These are phyloP conservation scores for Puccinia polysora DNA, from an alignment of 1,284 basidiomycete genomes.

Conservation along the genomic window DNA sequence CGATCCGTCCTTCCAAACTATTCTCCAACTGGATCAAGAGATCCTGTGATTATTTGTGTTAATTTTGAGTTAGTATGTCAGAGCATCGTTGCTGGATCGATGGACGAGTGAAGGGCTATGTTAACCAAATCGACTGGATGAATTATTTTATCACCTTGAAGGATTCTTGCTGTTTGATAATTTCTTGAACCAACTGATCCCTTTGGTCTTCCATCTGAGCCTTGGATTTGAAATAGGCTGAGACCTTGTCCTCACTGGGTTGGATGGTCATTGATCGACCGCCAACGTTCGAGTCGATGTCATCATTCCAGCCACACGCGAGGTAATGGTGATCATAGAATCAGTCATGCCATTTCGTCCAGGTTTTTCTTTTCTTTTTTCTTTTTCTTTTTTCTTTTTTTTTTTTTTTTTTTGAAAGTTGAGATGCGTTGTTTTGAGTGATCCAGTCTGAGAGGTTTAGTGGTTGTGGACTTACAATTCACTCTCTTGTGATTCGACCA, in stretches of 20 bases:
- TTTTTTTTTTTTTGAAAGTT: too few relatives aligned
- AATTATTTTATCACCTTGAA: constrained; percentile 6
- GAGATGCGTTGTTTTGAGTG: too few relatives aligned
- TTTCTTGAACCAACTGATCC: not conserved
- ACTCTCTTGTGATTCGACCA: constrained; percentile 12
- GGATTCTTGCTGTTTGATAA: constrained; percentile 11
- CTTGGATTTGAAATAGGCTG: constrained; percentile 1
- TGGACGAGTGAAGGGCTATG: not conserved
- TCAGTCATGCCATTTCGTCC: too few relatives aligned
- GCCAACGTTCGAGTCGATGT: too few relatives aligned
- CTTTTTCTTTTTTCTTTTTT: too few relatives aligned
- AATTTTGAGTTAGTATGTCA: not conserved
- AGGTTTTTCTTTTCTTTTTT: too few relatives aligned
- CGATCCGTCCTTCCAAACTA: not conserved
- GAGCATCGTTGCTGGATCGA: not conserved
- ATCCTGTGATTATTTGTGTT: not conserved
- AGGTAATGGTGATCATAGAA: too few relatives aligned
- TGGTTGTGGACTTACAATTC: constrained; percentile 15
- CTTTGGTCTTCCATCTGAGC: not conserved
- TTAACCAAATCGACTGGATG: not conserved
- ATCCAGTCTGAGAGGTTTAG: too few relatives aligned
- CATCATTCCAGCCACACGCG: too few relatives aligned
- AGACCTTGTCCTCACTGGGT: constrained; percentile 6
- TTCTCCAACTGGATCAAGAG: not conserved
- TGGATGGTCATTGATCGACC: not conserved